Evolutionary conservation across 768 basidiomycete species (phyloP).

Genomic region (Amanita brunnescens): DNA sequence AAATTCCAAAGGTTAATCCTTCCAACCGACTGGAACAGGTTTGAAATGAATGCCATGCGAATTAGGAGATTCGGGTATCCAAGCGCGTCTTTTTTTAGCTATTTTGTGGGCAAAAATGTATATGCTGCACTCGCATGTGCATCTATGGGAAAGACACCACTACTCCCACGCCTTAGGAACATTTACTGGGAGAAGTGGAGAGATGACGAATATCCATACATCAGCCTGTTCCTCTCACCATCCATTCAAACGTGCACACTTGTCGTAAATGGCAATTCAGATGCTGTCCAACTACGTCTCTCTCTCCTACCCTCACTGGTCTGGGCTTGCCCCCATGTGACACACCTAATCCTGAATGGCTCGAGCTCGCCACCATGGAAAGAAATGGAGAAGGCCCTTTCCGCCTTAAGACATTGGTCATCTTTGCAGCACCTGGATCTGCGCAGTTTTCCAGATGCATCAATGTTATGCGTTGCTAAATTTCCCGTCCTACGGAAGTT

Average conservation of each 20-base stretch:
- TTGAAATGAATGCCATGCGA: background rate
- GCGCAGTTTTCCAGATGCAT: background rate
- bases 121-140: background rate
- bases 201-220: background rate
- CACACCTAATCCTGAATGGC: background rate
- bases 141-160: background rate
- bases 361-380: background rate
- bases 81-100: background rate
- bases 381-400: background rate
- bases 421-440: background rate
- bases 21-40: background rate
- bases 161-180: background rate
- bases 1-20: background rate
- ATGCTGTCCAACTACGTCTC: background rate
- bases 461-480: background rate
- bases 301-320: constrained; percentile 1
- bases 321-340: background rate
- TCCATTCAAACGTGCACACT: background rate
- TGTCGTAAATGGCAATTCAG: background rate
- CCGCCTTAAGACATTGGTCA: background rate
- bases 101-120: background rate
- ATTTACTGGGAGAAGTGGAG: background rate
- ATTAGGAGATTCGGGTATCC: background rate
- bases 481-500: background rate
- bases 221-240: constrained; percentile 3